phyloP scores from a whole-genome alignment of 2,329 filamentous ascomycete species.

The Huntiella savannae region DNA sequence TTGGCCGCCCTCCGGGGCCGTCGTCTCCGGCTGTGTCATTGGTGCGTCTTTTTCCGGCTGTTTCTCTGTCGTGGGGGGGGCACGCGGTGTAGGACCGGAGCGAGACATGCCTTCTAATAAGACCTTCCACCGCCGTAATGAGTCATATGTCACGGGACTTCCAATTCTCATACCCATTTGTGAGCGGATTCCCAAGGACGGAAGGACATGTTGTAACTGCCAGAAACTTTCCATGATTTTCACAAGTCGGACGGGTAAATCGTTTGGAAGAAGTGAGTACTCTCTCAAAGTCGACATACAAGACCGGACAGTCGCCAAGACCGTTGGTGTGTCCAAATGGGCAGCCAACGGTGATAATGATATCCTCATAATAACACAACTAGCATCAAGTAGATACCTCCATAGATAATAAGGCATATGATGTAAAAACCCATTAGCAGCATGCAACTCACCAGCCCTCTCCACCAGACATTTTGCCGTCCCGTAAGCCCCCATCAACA shows the following conservation, averaged over 20 bases:
- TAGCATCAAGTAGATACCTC: constrained; percentile 26
- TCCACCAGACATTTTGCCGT: constrained; percentile 28
- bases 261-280: constrained; percentile 29
- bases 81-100: too few relatives aligned
- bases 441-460: constrained; percentile 24
- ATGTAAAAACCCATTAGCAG: constrained; percentile 21
- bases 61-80: constrained; percentile 15
- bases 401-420: constrained; percentile 32
- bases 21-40: constrained; percentile 4
- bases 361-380: constrained; percentile 23
- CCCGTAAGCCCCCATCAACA: constrained; percentile 25
- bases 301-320: constrained; percentile 17
- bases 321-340: constrained; percentile 26
- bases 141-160: constrained; percentile 31
- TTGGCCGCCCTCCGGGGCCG: constrained; percentile 20
- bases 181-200: constrained; percentile 22
- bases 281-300: constrained; percentile 17
- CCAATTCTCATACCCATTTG: constrained; percentile 27
- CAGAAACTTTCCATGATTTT: constrained; percentile 31
- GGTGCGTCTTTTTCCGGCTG: constrained; percentile 10
- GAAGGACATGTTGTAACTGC: constrained; percentile 22
- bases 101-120: constrained; percentile 19
- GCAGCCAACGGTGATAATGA: constrained; percentile 14
- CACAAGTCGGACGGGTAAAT: constrained; percentile 27
- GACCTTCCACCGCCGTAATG: constrained; percentile 27